phyloP scores from a whole-genome alignment of 208 protist genomes.

The Trichomonas tenax region DNA sequence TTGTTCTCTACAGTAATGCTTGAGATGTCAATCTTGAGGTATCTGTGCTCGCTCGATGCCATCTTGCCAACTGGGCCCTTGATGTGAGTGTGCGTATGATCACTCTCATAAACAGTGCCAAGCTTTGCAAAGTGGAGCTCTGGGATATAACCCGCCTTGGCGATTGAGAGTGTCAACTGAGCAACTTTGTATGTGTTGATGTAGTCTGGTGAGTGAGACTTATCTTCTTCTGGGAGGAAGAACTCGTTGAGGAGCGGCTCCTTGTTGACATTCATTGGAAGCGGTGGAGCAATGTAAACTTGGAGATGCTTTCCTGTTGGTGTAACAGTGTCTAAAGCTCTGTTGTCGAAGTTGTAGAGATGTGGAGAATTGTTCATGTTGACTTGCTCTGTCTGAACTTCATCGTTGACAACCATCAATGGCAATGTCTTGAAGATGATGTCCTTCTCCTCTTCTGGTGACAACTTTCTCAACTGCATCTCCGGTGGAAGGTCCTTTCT shows the following conservation, averaged over 20 bases:
- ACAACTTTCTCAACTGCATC: neutral
- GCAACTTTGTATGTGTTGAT: neutral
- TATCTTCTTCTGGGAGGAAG: neutral
- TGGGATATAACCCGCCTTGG: neutral
- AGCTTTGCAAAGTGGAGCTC: neutral
- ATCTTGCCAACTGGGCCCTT: neutral
- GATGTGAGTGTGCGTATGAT: neutral
- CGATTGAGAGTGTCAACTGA: neutral
- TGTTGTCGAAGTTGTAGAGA: neutral
- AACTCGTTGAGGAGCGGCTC: neutral
- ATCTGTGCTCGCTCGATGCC: neutral
- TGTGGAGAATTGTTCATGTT: neutral
- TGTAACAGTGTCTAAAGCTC: neutral
- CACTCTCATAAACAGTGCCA: neutral
- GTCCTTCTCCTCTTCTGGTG: neutral
- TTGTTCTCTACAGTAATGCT: neutral
- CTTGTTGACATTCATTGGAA: neutral
- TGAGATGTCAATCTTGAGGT: neutral
- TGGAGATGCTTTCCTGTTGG: neutral
- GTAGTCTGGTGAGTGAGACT: neutral
- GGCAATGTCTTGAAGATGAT: neutral
- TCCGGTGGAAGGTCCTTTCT: neutral
- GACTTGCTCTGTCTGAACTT: neutral
- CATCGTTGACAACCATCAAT: neutral
- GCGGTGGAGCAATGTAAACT: neutral